phyloP scores from a whole-genome alignment of 345 rosid genomes.

The Acer yangbiense region DNA sequence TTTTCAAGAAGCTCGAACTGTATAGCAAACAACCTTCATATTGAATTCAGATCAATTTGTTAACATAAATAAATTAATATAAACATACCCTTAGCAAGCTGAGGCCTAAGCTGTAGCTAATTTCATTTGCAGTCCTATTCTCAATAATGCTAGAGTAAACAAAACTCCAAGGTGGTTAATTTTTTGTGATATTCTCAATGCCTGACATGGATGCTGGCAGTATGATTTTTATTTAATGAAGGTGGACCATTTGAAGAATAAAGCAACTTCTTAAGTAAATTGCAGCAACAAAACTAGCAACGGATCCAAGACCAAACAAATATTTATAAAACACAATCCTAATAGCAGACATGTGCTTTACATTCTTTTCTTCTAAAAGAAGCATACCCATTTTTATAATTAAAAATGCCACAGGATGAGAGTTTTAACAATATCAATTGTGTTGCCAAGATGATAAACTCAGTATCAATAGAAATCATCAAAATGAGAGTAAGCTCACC shows the following conservation, averaged over 20 bases:
- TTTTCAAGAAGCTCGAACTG: neutral
- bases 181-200: neutral
- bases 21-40: neutral
- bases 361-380: neutral
- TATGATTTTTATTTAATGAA: neutral
- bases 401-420: neutral
- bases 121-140: neutral
- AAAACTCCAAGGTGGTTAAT: neutral
- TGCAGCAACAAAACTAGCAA: neutral
- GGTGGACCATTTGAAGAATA: neutral
- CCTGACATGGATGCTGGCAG: neutral
- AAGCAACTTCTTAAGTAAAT: neutral
- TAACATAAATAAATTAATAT: neutral
- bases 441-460: neutral
- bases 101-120: neutral
- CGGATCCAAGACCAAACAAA: neutral
- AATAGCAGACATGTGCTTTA: neutral
- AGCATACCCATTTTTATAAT: too few relatives aligned
- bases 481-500: slow-evolving; percentile 8
- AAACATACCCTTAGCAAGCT: neutral
- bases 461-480: neutral
- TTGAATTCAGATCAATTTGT: neutral
- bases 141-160: neutral
- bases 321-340: neutral
- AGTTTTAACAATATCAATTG: neutral